These are phyloP conservation scores for Pythium brassicae DNA, from an alignment of 352 stramenopile species.

Conservation along the genomic window DNA sequence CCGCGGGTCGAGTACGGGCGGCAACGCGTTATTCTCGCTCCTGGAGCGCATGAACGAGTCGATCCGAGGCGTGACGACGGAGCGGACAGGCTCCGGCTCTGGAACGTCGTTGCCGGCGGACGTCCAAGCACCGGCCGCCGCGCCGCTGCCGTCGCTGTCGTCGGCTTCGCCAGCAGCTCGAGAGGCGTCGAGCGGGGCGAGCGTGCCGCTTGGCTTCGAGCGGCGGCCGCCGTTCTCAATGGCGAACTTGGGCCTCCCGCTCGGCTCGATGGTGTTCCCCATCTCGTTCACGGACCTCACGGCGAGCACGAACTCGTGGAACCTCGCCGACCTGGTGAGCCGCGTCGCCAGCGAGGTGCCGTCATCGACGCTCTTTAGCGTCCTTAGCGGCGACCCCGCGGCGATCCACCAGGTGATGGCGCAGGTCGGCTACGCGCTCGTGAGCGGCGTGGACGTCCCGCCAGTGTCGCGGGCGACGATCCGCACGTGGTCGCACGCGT, in stretches of 20 bases:
- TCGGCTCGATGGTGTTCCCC: constrained; percentile 53
- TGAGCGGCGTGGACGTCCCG: constrained; percentile 59
- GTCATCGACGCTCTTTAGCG: constrained; percentile 42
- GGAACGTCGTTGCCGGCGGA: background rate
- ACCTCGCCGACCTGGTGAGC: constrained; percentile 50
- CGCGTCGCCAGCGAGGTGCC: constrained; percentile 43
- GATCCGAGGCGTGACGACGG: constrained; percentile 11
- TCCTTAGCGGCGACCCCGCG: constrained; percentile 40
- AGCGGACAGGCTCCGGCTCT: background rate
- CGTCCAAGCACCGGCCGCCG: background rate
- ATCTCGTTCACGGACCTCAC: constrained; percentile 41
- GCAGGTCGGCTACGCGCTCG: constrained; percentile 50
- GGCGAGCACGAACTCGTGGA: constrained; percentile 45
- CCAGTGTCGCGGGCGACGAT: constrained; percentile 48
- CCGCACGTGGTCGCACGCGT: constrained; percentile 45
- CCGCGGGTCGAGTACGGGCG: background rate
- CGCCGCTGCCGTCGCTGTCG: background rate
- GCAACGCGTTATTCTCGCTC: constrained; percentile 15
- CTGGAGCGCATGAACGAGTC: constrained; percentile 22
- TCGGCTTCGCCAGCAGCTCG: background rate
- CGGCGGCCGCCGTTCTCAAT: constrained; percentile 15
- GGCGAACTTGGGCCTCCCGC: constrained; percentile 26
- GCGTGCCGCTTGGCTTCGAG: constrained; percentile 1
- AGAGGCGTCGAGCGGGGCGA: background rate
- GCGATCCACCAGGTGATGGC: constrained; percentile 53